Evolutionary conservation across 352 stramenopile species (phyloP), one percentile per base, ranked within the genome.

Genomic region (Blastocystis sp.): DNA sequence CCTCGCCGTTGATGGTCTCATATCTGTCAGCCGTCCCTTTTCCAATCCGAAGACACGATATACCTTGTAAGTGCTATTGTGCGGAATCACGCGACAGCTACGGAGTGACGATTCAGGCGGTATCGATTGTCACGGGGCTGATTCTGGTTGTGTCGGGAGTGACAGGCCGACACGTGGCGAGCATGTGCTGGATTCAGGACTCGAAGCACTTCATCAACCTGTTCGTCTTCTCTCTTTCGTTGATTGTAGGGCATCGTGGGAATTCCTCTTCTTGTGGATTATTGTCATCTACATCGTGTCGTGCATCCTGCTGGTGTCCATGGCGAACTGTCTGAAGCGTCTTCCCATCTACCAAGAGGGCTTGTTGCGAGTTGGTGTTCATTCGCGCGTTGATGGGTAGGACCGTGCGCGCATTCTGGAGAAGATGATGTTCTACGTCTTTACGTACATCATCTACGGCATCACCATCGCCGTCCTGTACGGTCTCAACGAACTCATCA

Each of bases 371-470:
- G 74, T 63, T 3, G n/a, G 24, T 41, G 31, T 24, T 50, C 6
- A 6, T 26, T 0, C 24, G 3, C 12, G 26, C 3, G 50, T 21
- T 77, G 12, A 77, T 16, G 10, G 16, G 1, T 51, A 77, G 66
- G 66, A 77, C 45, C 66, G 66, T 12, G 50, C 74, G 1, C 13
- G 29, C 4, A 63, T 63, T 51, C 31, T 85, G 12, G 74, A 85
- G 50, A 85, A 63, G 19, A 85, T 85, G 74, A 85, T 85, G 74
- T 69, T 85, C 16, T 85, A 85, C 74, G 60, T 85, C 41, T 85
- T 85, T 35, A 85, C 31, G 21, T 85, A 85, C 61, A 85, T 85
- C 51, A 85, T 67, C 61, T 70, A 67, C 41, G 74, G 74, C 21
- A 50, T 85, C 19, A 69, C 29, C 37, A 45, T 62, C 24, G 45